These are phyloP conservation scores for Tilletia indica DNA, from an alignment of 1,284 basidiomycete genomes.

Conservation along the genomic window DNA sequence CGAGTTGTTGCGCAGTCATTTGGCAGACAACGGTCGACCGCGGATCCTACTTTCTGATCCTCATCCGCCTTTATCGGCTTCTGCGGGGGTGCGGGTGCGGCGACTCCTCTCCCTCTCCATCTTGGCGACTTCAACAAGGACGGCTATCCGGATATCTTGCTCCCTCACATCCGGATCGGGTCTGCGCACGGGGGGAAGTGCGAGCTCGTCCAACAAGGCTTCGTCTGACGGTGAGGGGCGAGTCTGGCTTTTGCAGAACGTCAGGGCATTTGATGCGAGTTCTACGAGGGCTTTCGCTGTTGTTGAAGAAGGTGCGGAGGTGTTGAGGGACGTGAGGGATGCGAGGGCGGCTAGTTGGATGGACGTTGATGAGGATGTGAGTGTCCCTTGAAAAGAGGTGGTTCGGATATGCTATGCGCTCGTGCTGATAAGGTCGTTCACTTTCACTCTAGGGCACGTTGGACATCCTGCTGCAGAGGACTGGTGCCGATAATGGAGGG, in stretches of 20 bases:
- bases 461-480: conserved; percentile 83
- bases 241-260: conserved; percentile 71
- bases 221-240: conserved; percentile 58
- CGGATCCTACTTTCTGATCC: conserved; percentile 69
- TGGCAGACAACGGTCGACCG: not conserved
- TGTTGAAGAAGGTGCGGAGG: conserved; percentile 66
- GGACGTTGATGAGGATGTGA: conserved; percentile 92
- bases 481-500: conserved; percentile 27
- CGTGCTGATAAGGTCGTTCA: too few species aligned
- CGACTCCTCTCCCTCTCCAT: conserved; percentile 74
- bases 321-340: conserved; percentile 70
- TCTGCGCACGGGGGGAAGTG: not conserved
- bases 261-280: conserved; percentile 42
- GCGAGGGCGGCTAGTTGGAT: conserved; percentile 77
- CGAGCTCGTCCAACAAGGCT: conserved; percentile 33
- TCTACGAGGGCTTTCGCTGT: conserved; percentile 49
- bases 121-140: conserved; percentile 90
- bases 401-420: too few species aligned
- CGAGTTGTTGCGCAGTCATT: conserved; percentile 58
- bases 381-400: conserved; percentile 43
- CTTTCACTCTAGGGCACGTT: conserved; percentile 71
- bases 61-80: conserved; percentile 38
- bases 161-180: conserved; percentile 62
- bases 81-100: not conserved
- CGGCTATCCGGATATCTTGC: conserved; percentile 81